phyloP scores from a whole-genome alignment of 305 asterid genomes.

The Galium porrigens region DNA sequence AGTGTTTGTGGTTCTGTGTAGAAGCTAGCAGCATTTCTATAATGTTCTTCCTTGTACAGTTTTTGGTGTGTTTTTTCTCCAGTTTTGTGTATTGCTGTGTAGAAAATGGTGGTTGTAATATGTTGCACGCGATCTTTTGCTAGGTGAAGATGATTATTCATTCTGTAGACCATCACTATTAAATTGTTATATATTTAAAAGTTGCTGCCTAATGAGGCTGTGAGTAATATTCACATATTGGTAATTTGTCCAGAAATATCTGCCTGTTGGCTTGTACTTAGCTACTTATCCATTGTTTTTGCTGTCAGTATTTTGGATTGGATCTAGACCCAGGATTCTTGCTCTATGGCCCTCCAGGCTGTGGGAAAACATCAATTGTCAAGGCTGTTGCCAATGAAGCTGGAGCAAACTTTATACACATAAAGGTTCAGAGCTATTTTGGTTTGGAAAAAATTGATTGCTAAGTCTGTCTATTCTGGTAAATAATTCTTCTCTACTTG shows the following conservation, averaged over 20 bases:
- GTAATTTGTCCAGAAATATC: conserved; percentile 2
- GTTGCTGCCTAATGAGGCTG: too few species aligned
- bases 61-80: neutral
- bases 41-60: neutral
- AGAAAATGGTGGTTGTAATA: too few species aligned
- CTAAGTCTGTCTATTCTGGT: too few species aligned
- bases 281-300: conserved; percentile 4
- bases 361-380: conserved; percentile 89
- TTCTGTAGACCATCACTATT: too few species aligned
- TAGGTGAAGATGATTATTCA: too few species aligned
- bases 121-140: too few species aligned
- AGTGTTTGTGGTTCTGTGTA: neutral
- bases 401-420: conserved; percentile 76
- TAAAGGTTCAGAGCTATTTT: conserved; percentile 39
- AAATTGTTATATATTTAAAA: too few species aligned
- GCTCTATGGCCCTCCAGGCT: conserved; percentile 96
- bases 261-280: neutral
- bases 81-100: too few species aligned
- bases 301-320: conserved; percentile 44
- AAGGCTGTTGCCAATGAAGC: conserved; percentile 91
- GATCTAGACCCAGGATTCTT: conserved; percentile 57
- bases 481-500: conserved; percentile 13
- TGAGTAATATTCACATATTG: too few species aligned
- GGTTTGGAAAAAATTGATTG: too few species aligned
- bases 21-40: too few species aligned